phyloP scores from a whole-genome alignment of 2,329 filamentous ascomycete species.

The Aspergillus sp. region DNA sequence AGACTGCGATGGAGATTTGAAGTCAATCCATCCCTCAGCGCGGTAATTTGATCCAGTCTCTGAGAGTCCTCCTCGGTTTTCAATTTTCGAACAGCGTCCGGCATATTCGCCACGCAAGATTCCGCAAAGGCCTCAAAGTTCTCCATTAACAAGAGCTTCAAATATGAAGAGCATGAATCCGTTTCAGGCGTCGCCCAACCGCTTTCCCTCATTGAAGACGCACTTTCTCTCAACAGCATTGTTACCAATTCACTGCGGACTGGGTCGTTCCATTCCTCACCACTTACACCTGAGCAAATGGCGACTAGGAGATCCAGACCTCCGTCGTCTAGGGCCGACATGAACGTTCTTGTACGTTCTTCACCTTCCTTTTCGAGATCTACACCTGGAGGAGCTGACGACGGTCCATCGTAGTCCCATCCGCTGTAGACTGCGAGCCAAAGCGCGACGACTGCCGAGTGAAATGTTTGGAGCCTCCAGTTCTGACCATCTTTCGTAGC shows the following conservation, averaged over 20 bases:
- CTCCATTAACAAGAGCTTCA: conserved; percentile 72
- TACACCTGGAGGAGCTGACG: conserved; percentile 59
- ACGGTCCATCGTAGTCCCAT: conserved; percentile 73
- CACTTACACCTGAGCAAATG: conserved; percentile 76
- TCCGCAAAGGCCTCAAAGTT: conserved; percentile 87
- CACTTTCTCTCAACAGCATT: conserved; percentile 79
- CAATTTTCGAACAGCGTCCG: conserved; percentile 82
- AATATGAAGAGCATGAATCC: conserved; percentile 67
- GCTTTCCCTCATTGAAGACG: conserved; percentile 68
- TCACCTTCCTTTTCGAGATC: conserved; percentile 68
- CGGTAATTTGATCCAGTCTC: conserved; percentile 47
- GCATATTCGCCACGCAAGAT: conserved; percentile 91
- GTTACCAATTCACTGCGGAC: conserved; percentile 78
- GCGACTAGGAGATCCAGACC: conserved; percentile 90
- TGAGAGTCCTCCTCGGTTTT: conserved; percentile 90
- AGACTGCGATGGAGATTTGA: conserved; percentile 41
- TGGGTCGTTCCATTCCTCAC: conserved; percentile 83
- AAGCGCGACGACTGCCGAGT: conserved; percentile 75
- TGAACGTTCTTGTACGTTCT: conserved; percentile 70
- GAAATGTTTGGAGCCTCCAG: conserved; percentile 74
- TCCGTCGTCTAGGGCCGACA: conserved; percentile 78
- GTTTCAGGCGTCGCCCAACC: conserved; percentile 67
- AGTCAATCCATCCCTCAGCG: conserved; percentile 44
- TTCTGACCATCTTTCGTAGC: conserved; percentile 64
- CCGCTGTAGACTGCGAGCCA: conserved; percentile 95